Percentiles rank a stretch among this genome's conserved stretches.
Evolutionary conservation across 495 filamentous ascomycete species (phyloP).

Genomic region (Neurospora hispaniola): DNA sequence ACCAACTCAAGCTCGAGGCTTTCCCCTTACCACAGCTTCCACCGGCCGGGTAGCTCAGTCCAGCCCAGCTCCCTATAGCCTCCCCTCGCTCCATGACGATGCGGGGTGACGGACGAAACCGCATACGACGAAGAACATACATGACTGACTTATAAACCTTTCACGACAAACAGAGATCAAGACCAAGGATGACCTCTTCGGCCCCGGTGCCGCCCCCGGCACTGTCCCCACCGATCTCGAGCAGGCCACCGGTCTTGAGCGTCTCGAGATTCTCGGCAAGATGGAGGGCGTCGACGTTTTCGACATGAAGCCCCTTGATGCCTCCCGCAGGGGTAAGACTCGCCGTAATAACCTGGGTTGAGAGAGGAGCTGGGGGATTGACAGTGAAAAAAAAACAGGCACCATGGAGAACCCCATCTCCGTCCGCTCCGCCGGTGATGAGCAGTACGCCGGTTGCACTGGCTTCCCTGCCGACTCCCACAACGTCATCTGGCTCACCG

Average conservation of each 20-base stretch:
- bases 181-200: constrained; percentile 66
- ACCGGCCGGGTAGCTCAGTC: background rate
- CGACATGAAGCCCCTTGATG: constrained; percentile 93
- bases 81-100: background rate
- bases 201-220: constrained; percentile 69
- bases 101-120: background rate
- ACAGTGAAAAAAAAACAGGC: constrained; percentile 39
- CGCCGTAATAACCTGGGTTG: constrained; percentile 11
- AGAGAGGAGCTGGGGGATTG: background rate
- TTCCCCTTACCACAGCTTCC: background rate
- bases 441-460: constrained; percentile 96
- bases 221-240: constrained; percentile 87
- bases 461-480: constrained; percentile 89
- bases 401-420: constrained; percentile 83
- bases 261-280: constrained; percentile 97
- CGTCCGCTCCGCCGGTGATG: constrained; percentile 81
- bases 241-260: constrained; percentile 93
- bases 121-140: background rate
- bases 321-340: constrained; percentile 64
- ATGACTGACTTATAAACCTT: constrained; percentile 14
- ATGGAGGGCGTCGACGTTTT: constrained; percentile 98
- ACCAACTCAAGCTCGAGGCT: background rate
- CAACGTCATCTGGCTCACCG: constrained; percentile 76
- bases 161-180: constrained; percentile 58
- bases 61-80: background rate